Evolutionary conservation across 495 filamentous ascomycete genomes (phyloP).

Genomic region (Beverwykella pulmonaria): DNA sequence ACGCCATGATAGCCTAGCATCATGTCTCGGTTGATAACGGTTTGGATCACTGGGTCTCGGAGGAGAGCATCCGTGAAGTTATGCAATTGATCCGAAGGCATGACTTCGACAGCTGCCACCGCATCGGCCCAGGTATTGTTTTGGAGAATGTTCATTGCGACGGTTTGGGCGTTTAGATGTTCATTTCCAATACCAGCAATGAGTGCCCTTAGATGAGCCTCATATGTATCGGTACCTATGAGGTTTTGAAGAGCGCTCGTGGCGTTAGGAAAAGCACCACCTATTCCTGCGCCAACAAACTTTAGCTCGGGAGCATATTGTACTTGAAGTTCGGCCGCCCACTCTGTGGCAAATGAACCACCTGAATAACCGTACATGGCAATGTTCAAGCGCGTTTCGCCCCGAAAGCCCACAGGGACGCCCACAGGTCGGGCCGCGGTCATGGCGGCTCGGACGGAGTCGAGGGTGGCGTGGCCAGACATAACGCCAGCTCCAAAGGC

Average conservation of each 20-base stretch:
- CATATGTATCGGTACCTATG: background rate
- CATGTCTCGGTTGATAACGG: background rate
- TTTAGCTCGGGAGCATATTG: conserved; percentile 14
- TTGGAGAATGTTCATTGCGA: background rate
- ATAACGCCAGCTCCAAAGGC: conserved; percentile 3
- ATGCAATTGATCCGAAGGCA: background rate
- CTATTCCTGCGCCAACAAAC: conserved; percentile 1
- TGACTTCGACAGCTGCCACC: background rate
- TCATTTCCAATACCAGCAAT: conserved; percentile 1
- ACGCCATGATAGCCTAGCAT: conserved; percentile 6
- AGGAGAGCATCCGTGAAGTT: background rate
- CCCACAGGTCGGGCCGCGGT: background rate
- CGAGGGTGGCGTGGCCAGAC: conserved; percentile 19
- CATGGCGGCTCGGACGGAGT: conserved; percentile 9
- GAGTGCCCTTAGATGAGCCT: background rate
- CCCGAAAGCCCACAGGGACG: background rate
- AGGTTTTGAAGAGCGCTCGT: background rate
- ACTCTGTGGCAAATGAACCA: conserved; percentile 12
- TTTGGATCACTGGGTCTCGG: background rate
- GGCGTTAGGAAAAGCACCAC: conserved; percentile 4
- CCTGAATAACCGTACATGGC: conserved; percentile 21
- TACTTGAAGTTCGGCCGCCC: conserved; percentile 14
- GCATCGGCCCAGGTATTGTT: background rate
- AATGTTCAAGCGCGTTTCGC: background rate
- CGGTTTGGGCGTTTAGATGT: background rate